Conservation (phyloP, 2,329 filamentous ascomycete species). For the Trichoderma arundinaceum region DNA sequence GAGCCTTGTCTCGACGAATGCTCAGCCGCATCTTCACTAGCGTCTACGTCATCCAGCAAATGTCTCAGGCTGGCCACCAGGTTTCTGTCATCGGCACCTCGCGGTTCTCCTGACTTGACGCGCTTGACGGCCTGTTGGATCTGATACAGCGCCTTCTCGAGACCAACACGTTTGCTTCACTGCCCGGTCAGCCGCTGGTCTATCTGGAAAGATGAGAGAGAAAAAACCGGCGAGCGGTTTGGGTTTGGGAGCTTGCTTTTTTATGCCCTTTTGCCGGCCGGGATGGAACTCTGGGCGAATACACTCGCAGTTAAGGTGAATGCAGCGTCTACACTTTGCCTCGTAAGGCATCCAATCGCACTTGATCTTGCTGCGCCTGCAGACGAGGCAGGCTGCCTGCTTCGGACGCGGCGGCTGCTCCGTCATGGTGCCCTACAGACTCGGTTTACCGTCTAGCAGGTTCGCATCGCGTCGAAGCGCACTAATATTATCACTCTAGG, state of each 20-base stretch:
- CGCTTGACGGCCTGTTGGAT: slow-evolving; percentile 72
- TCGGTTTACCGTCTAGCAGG: background rate
- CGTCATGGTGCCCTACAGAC: slow-evolving; percentile 34
- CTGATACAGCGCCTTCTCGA: slow-evolving; percentile 76
- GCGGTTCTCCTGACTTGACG: slow-evolving; percentile 52
- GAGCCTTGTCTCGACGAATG: slow-evolving; percentile 38
- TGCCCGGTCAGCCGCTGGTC: background rate
- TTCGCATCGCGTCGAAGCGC: slow-evolving; percentile 20
- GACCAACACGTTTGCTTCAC: slow-evolving; percentile 70
- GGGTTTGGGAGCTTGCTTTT: slow-evolving; percentile 61
- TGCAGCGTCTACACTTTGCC: slow-evolving; percentile 65
- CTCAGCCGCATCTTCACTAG: slow-evolving; percentile 34
- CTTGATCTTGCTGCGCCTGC: slow-evolving; percentile 70
- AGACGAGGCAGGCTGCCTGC: slow-evolving; percentile 66
- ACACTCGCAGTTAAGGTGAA: slow-evolving; percentile 64
- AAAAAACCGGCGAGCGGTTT: no score
- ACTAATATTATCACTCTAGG: slow-evolving; percentile 12
- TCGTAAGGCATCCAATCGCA: slow-evolving; percentile 63
- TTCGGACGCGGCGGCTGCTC: slow-evolving; percentile 41
- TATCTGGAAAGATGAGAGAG: background rate
- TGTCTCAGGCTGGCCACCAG: slow-evolving; percentile 52
- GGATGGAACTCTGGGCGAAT: slow-evolving; percentile 75
- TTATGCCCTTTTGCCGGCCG: slow-evolving; percentile 75
- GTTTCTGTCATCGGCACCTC: slow-evolving; percentile 52
- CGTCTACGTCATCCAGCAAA: slow-evolving; percentile 44